Evolutionary conservation across 202 grass and related monocot genomes (phyloP).

Genomic region (Panicum virgatum): DNA sequence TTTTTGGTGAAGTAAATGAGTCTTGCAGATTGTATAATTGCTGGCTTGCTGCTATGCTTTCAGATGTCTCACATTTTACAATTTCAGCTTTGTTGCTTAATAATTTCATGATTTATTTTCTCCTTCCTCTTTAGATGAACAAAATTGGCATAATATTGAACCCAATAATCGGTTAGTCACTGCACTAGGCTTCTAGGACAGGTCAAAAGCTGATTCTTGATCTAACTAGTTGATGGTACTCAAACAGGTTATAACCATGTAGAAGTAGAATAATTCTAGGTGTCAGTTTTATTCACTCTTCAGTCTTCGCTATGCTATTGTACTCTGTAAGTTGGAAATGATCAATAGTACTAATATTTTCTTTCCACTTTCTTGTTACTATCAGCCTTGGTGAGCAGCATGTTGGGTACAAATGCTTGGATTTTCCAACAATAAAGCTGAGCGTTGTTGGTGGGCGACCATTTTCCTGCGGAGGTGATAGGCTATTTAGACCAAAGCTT

Average conservation of each 20-base stretch:
- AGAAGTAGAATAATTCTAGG: neutral
- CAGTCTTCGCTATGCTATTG: neutral
- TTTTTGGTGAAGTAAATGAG: slow-evolving; percentile 24
- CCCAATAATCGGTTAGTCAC: neutral
- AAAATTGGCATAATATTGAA: neutral
- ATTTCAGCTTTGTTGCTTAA: slow-evolving; percentile 4
- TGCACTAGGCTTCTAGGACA: slow-evolving; percentile 1
- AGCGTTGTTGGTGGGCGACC: slow-evolving; percentile 83
- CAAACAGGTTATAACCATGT: neutral
- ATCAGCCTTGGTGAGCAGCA: slow-evolving; percentile 82
- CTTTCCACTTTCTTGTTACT: slow-evolving; percentile 25
- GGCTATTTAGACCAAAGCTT: slow-evolving; percentile 72
- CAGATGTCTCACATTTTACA: slow-evolving; percentile 5
- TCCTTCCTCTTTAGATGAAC: neutral
- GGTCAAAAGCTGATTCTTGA: neutral
- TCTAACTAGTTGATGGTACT: no score
- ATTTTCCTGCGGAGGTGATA: slow-evolving; percentile 86
- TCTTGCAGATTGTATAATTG: slow-evolving; percentile 18
- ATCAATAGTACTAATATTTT: slow-evolving; percentile 16
- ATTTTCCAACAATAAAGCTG: slow-evolving; percentile 72
- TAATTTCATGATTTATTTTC: slow-evolving; percentile 23
- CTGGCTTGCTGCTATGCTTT: neutral
- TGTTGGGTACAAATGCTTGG: slow-evolving; percentile 77
- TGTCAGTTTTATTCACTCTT: slow-evolving; percentile 5
- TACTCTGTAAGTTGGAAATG: neutral